Percentiles rank a stretch among this genome's conserved stretches.
phyloP scores from a whole-genome alignment of 108 stramenopile genomes.

The Skeletonema grethae region DNA sequence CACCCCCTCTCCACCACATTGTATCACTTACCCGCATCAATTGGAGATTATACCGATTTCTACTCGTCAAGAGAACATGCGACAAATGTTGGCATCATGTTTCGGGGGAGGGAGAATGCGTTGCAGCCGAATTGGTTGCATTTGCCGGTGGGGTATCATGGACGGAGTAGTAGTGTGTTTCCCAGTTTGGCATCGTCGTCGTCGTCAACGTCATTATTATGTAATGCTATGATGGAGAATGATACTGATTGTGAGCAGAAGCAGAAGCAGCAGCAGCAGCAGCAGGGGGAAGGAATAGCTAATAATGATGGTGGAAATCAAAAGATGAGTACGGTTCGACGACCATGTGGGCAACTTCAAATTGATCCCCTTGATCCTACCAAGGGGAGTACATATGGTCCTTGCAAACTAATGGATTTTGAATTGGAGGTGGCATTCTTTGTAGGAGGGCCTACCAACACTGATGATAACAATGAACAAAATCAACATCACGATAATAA shows the following conservation, averaged over 20 bases:
- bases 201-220: too few species aligned
- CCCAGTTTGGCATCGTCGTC: conserved; percentile 9
- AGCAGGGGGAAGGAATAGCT: background rate
- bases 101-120: conserved; percentile 91
- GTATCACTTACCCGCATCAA: conserved; percentile 79
- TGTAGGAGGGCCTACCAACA: conserved; percentile 73
- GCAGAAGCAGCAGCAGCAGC: conserved; percentile 1
- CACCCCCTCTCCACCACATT: conserved; percentile 45
- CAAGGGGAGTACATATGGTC: conserved; percentile 77
- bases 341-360: conserved; percentile 91
- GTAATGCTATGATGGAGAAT: background rate
- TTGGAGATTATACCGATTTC: conserved; percentile 94
- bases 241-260: too few species aligned
- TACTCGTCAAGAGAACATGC: conserved; percentile 93
- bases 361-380: conserved; percentile 67
- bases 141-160: conserved; percentile 94
- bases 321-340: conserved; percentile 44
- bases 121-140: conserved; percentile 93
- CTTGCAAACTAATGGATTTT: conserved; percentile 86
- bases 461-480: background rate
- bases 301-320: too few species aligned
- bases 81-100: conserved; percentile 93
- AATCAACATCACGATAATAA: background rate
- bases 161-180: conserved; percentile 76
- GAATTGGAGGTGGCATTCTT: conserved; percentile 93